Base-by-base conservation (phyloP, 2,329 filamentous ascomycete genomes). In the Colletotrichum sp. region DNA sequence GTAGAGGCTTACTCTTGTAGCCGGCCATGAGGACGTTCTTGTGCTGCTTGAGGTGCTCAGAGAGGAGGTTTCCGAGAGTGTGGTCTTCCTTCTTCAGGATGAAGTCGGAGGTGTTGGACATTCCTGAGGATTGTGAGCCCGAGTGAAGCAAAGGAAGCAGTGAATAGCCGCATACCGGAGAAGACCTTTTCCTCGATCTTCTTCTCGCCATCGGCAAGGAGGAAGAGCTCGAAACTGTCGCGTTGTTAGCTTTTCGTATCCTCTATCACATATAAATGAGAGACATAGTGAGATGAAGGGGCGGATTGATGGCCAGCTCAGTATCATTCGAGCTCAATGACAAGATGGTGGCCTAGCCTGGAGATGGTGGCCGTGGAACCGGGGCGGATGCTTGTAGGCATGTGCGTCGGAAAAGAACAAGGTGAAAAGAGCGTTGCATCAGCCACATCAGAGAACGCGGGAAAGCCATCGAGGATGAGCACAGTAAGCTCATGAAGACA, bases 41-140 rank as follows among this genome's bases (percentile, higher is more conserved):
- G 81, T 95, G 94, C 84, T 95, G 93, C 87, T 97, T 93, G 73
- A 99, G 93, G 81, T 96, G 95, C 81, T 95, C 93, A 64, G 94
- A 92, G 72, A 99, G 90, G 72, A 99, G 90, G 85, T 99, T 98
- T 80, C 94, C 97, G 30, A 99, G 91, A 2, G 96, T 98, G 87
- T 98, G 96, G 81, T 99, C 97, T 85, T 99, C 97, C 86, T 98
- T 99, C 86, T 95, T 95, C 86, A 99, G 93, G 75, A 95, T 93
- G 88, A 99, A 99, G 86, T 98, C 95, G 12, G 95, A 95, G n/a
- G 95, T 96, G 84, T 98, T 98, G 26, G 96, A 95, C 83, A 98
- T 96, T 82, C 95, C 96, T 97, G 18, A 30, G 26, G 10, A n/a
- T 28, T 21, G 24, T 55, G 44, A 67, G 72, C 13, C 34, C 21